Conservation (phyloP, 2,329 filamentous ascomycete genomes). For the Decorospora gaudefroyi region DNA sequence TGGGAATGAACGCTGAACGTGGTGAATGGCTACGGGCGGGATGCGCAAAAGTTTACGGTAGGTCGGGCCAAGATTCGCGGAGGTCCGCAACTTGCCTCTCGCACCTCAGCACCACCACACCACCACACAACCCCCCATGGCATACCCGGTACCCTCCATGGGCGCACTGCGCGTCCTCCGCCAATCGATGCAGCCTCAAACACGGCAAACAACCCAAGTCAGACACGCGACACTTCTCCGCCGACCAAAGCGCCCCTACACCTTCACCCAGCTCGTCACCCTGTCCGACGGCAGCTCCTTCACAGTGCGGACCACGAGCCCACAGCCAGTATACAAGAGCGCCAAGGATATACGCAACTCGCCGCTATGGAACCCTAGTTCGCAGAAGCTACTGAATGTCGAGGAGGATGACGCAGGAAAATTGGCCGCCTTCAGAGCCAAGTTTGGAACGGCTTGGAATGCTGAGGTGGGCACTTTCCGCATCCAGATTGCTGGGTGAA, state of each 20-base stretch:
- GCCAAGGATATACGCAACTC: constrained; percentile 89
- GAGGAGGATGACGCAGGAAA: constrained; percentile 95
- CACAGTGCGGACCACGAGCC: constrained; percentile 76
- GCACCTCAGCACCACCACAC: constrained; percentile 8
- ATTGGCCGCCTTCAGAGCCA: constrained; percentile 79
- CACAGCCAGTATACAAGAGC: constrained; percentile 63
- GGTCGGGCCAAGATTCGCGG: constrained; percentile 15
- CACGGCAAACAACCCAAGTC: constrained; percentile 56
- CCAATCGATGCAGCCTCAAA: constrained; percentile 28
- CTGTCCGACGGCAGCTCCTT: constrained; percentile 89
- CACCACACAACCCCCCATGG: constrained; percentile 33
- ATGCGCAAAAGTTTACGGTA: constrained; percentile 25
- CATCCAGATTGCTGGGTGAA: background rate
- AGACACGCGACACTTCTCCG: constrained; percentile 83
- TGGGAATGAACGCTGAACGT: too few species aligned
- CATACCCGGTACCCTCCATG: constrained; percentile 39
- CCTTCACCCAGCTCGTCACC: constrained; percentile 94
- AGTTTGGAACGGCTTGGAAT: constrained; percentile 87
- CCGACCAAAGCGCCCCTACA: constrained; percentile 90
- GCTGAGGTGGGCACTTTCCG: constrained; percentile 29
- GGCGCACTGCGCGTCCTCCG: constrained; percentile 41
- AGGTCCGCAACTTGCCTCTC: constrained; percentile 32
- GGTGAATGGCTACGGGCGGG: too few species aligned
- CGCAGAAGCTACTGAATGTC: constrained; percentile 78
- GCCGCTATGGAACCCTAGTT: constrained; percentile 85